Conservation (phyloP, 1,139 yeast species). For the Blastobotrys indianensis region DNA sequence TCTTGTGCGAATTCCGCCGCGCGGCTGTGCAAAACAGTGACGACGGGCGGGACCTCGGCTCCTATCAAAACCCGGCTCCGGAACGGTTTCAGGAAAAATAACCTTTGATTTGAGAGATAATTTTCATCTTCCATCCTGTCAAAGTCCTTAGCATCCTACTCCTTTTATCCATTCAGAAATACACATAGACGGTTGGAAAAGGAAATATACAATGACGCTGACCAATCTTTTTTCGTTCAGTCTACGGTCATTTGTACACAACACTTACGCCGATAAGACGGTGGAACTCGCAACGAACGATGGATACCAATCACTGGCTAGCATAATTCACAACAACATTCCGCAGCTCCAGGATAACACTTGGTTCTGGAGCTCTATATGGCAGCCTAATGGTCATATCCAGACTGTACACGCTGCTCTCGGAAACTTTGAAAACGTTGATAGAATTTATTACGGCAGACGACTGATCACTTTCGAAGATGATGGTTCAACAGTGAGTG, state of each 20-base stretch:
- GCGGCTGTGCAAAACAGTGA: too few species aligned
- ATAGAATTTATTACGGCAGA: constrained; percentile 69
- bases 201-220: neutral
- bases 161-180: neutral
- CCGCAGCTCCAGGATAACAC: constrained; percentile 44
- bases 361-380: constrained; percentile 55
- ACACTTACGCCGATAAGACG: constrained; percentile 17
- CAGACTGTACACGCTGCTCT: constrained; percentile 67
- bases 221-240: constrained; percentile 9
- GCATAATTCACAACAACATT: constrained; percentile 39
- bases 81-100: too few species aligned
- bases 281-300: constrained; percentile 35
- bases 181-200: neutral
- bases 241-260: constrained; percentile 15
- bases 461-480: constrained; percentile 56
- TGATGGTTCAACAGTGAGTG: constrained; percentile 60
- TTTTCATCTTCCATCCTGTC: too few species aligned
- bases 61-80: too few species aligned
- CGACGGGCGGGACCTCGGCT: too few species aligned
- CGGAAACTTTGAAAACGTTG: constrained; percentile 47
- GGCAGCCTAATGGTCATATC: constrained; percentile 62
- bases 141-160: neutral
- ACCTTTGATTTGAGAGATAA: too few species aligned
- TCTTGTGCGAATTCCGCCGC: too few species aligned
- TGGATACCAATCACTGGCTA: constrained; percentile 33